Evolutionary conservation across 768 basidiomycete species (phyloP).

Genomic region (Russula olivacea): DNA sequence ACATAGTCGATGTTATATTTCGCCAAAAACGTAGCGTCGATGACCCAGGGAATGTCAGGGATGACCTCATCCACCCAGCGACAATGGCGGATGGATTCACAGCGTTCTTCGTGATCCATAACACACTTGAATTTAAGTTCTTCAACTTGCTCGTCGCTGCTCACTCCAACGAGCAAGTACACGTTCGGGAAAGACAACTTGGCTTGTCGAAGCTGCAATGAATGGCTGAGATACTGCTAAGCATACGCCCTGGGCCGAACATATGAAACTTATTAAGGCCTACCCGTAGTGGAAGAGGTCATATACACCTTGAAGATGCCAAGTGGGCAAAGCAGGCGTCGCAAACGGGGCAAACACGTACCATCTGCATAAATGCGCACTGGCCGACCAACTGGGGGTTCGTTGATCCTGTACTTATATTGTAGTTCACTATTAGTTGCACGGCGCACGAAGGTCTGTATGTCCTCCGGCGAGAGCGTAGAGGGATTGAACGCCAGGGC

Average conservation of each 20-base stretch:
- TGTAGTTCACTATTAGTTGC: constrained; percentile 67
- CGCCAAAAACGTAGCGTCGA: constrained; percentile 75
- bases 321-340: not conserved
- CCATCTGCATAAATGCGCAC: constrained; percentile 94
- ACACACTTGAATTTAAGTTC: constrained; percentile 76
- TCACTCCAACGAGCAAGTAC: constrained; percentile 89
- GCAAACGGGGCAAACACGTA: constrained; percentile 32
- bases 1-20: constrained; percentile 92
- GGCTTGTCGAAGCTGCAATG: constrained; percentile 92
- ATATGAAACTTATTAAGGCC: constrained; percentile 27
- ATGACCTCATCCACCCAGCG: constrained; percentile 96
- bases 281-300: constrained; percentile 97
- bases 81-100: constrained; percentile 92
- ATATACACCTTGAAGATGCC: constrained; percentile 63
- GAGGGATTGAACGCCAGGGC: constrained; percentile 53
- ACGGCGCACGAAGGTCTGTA: constrained; percentile 66
- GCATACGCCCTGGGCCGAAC: not conserved
- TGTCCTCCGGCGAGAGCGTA: constrained; percentile 65
- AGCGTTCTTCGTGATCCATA: constrained; percentile 85
- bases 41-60: constrained; percentile 85
- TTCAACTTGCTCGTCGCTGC: constrained; percentile 77
- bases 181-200: constrained; percentile 90
- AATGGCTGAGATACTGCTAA: constrained; percentile 57
- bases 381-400: constrained; percentile 74
- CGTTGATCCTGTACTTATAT: constrained; percentile 76